These are phyloP conservation scores for Erodium maritimum DNA, from an alignment of 345 rosid genomes.

Conservation along the genomic window DNA sequence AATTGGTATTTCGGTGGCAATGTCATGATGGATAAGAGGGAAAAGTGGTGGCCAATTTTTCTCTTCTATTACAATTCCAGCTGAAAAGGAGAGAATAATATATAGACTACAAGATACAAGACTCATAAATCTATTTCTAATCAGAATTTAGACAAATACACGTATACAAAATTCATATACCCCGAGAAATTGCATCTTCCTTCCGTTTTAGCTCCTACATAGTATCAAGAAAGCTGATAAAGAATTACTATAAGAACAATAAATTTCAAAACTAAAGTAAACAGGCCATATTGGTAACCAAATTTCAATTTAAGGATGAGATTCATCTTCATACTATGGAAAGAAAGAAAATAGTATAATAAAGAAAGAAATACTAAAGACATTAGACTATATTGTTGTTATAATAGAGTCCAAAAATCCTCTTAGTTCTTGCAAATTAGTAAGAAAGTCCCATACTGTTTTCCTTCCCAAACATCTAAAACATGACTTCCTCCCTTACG, in stretches of 20 bases:
- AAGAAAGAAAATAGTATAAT: background rate
- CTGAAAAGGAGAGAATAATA: conserved; percentile 28
- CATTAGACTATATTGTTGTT: background rate
- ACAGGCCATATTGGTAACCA: background rate
- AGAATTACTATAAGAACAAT: conserved; percentile 1
- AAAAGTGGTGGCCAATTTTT: conserved; percentile 96
- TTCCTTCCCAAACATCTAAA: no score
- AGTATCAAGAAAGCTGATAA: conserved; percentile 10
- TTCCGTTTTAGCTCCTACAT: conserved; percentile 70
- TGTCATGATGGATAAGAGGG: conserved; percentile 93
- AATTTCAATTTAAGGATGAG: background rate
- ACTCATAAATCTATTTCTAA: background rate
- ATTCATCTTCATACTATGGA: background rate
- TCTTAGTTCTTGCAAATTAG: background rate
- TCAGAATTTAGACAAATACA: background rate
- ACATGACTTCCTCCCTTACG: no score
- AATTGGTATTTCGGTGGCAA: conserved; percentile 80
- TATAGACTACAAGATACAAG: conserved; percentile 4
- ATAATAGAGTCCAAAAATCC: background rate
- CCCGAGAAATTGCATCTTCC: conserved; percentile 71
- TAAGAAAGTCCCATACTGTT: background rate
- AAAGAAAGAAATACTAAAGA: background rate
- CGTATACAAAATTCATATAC: conserved; percentile 21
- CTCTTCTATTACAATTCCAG: conserved; percentile 84
- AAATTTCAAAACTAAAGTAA: conserved; percentile 3